Evolutionary conservation across 2,329 filamentous ascomycete species (phyloP).

Genomic region (Colletotrichum acutatum): DNA sequence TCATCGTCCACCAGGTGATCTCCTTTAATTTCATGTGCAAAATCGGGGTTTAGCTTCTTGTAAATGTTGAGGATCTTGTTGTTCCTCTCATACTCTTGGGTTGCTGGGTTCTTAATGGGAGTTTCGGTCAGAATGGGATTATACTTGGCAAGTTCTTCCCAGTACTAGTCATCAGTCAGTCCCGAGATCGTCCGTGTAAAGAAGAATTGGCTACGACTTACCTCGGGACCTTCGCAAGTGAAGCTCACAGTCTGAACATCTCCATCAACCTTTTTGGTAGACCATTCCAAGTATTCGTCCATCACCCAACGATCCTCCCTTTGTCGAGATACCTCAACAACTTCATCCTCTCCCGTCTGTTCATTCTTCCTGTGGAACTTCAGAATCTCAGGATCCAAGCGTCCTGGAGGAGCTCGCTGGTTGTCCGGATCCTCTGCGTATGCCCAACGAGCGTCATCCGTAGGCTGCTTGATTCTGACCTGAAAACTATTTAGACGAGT

Average conservation of each 20-base stretch:
- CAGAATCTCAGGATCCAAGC: background rate
- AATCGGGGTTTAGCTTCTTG: conserved; percentile 3
- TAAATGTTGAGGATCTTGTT: conserved; percentile 1
- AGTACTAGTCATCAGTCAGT: background rate
- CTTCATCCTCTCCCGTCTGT: background rate
- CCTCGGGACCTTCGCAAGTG: conserved; percentile 4
- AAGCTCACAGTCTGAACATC: conserved; percentile 2
- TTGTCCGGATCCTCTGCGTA: background rate
- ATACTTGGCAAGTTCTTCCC: background rate
- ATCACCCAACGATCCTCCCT: background rate
- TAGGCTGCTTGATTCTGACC: background rate
- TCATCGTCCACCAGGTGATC: background rate
- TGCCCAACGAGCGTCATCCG: background rate
- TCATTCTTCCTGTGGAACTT: background rate
- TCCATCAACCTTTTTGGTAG: background rate
- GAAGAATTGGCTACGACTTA: background rate
- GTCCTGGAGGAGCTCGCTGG: background rate
- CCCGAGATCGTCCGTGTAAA: background rate
- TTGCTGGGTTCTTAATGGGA: background rate
- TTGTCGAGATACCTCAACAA: background rate
- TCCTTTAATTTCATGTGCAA: background rate
- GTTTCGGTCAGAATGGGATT: background rate
- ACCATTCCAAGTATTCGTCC: conserved; percentile 5
- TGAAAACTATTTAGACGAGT: background rate
- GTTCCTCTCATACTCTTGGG: background rate